Percentiles rank a stretch among this genome's conserved stretches.
phyloP scores from a whole-genome alignment of 1,139 yeast genomes.

The Hemisphaericaspora xylanilytica region DNA sequence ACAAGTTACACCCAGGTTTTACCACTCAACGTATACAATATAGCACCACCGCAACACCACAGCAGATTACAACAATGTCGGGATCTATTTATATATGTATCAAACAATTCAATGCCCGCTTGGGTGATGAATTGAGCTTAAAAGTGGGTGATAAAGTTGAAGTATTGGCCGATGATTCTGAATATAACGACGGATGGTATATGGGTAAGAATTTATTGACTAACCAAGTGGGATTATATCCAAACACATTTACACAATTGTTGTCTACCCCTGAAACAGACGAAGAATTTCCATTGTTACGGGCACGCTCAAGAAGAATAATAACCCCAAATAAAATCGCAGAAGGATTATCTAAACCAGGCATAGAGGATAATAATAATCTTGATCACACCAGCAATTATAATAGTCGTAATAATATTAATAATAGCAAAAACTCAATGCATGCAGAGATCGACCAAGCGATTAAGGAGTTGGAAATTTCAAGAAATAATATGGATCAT shows the following conservation, averaged over 20 bases:
- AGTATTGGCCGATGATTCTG: constrained; percentile 88
- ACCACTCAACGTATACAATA: too few relatives aligned
- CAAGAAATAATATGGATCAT: not conserved
- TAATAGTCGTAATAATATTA: not conserved
- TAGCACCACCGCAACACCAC: too few relatives aligned
- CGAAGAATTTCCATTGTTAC: constrained; percentile 26
- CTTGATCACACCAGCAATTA: too few relatives aligned
- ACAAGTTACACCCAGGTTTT: not conserved
- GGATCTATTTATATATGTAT: constrained; percentile 51
- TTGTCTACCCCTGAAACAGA: constrained; percentile 21
- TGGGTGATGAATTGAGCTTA: constrained; percentile 85
- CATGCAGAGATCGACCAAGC: constrained; percentile 79
- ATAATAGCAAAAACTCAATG: constrained; percentile 23
- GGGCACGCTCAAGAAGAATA: constrained; percentile 60
- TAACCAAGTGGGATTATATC: constrained; percentile 79
- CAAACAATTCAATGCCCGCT: constrained; percentile 80
- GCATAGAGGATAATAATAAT: not conserved
- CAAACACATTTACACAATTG: constrained; percentile 74
- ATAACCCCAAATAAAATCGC: constrained; percentile 17
- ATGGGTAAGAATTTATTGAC: constrained; percentile 76
- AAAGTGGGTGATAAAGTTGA: constrained; percentile 83
- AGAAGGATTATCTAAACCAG: not conserved
- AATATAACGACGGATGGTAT: constrained; percentile 98
- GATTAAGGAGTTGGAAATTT: constrained; percentile 60
- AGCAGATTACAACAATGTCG: constrained; percentile 1